Base-by-base conservation (phyloP, 805 yeast genomes). In the Monosporozyma unispora region DNA sequence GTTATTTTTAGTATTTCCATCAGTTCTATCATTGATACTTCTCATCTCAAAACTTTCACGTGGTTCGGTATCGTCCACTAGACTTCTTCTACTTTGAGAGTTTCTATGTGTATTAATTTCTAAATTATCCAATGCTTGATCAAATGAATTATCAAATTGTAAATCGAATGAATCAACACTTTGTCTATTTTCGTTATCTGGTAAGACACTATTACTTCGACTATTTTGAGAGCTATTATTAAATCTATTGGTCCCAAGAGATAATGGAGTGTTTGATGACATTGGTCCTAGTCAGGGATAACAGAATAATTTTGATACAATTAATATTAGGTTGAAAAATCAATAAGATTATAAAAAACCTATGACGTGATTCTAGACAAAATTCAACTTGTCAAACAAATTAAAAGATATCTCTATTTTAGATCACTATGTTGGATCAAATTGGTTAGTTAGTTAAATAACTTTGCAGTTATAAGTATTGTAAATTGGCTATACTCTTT, bases 121-220 rank as follows among this genome's bases (percentile, higher is more conserved):
- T 57, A 55, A 70, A 71, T 58, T 69, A 52, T 79, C 79, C 54
- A 84, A 68, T 1, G 88, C 91, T 45, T 79, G 79, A 60, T 83
- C 88, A 59, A 84, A 78, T 28, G 55, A 50, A 46, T 52, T 79
- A 59, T 83, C 88, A 58, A 84, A 78, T 55, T 73, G 74, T 54
- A 78, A 76, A 56, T 83, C 88, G 57, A 82, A 73, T 11, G 79
- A 70, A 44, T 76, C 76, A 28, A 59, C 56, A 48, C 73, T 70
- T 47, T 55, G 52, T 25, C 48, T 49, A n/a, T 51, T 52, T 18
- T 48, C 42, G 16, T 19, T 19, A 8, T 35, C 11, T 35, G 22
- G 39, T 35, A 35, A 16, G 11, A 7, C 39, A 16, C 39, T 35
- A 35, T 16, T 39, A 14, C 44, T 31, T 14, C 18, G 35, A 31